Evolutionary conservation across 805 yeast species (phyloP), one percentile per base, ranked within the genome.

Genomic region (Myxozyma neotropica): DNA sequence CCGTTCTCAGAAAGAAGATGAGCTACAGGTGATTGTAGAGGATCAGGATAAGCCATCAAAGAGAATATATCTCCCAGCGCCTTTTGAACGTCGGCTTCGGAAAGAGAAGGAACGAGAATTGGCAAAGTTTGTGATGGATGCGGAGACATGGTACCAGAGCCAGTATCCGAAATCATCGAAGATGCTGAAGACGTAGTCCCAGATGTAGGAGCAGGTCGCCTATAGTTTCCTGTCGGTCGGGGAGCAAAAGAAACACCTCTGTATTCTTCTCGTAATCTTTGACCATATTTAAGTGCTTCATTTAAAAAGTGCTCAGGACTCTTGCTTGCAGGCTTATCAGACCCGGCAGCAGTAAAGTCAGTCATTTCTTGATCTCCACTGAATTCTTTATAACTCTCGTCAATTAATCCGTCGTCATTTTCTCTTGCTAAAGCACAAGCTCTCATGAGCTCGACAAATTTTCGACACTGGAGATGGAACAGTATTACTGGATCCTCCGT

Each of bases 21-120:
- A 17, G 79, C 78, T 46, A 74, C 75, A 33, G 68, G 70, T 3
- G 78, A 69, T 3, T 68, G 59, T 44, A 60, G 57, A 0, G 86
- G 86, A 53, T 83, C 74, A 8, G 78, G 78, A 62, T 79, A 84
- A 2, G 86, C 84, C 47, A 84, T 68, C 29, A 85, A 69, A 2
- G 82, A 74, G 6, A 83, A 81, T 0, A 83, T 74, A 44, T 80
- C 79, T 40, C 76, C 74, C 31, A 85, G 67, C 59, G 74, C 73
- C 6, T 72, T 71, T 31, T 72, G 74, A 42, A 75, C 74, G n/a
- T 68, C 68, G 2, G 38, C 31, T 3, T 26, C 43, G 24, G 46
- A 29, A n/a, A 35, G 19, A 2, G 31, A 10, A 4, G 51, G n/a
- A 19, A 36, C 7, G 29, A 39, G 2, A 10, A 47, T 10, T 10